Base-by-base conservation (phyloP, 495 filamentous ascomycete genomes). In the Aspergillus carlsbadensis region DNA sequence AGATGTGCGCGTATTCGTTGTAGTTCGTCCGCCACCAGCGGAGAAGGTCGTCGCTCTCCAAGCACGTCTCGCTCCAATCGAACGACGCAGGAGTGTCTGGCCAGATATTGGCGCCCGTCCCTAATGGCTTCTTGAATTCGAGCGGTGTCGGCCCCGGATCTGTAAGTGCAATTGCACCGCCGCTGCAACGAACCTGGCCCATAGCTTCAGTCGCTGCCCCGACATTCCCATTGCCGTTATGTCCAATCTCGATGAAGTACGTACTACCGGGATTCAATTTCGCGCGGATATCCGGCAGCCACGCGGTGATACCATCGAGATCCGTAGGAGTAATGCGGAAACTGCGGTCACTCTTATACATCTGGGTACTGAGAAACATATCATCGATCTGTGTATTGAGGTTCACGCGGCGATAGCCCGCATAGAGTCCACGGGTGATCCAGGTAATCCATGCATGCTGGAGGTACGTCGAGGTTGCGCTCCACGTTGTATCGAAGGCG, bases 391-490 rank as follows among this genome's bases (percentile, higher is more conserved):
- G 84, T 14, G 83, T 83, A 62, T 73, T 79, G 37, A 85, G 60
- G 58, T 81, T 77, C 51, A 80, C 69, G 43, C 82, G 76, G 42
- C 84, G 80, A 54, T 80, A 78, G 22, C 80, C 81, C 10, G 80
- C 70, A 56, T 81, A 79, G 2, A 84, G 57, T 31, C 84, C 84
- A 33, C 80, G 73, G 14, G 81, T 84, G 8, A 84, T 64, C 82
- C 82, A 87, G 59, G 78, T 77, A 55, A 87, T 84, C 79, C 80
- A 85, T n/a, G 79, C 79, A 66, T 87, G 84, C 65, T 84, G 81
- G 56, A 86, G 64, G 52, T 72, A 81, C 60, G 73, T 84, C 59
- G 77, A 81, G 10, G 81, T 74, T 11, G 71, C 63, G 55, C 78
- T 77, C 82, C 83, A 86, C 48, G 74, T 76, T 6, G 79, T 78